Base-by-base conservation (phyloP, 805 yeast genomes). In the Yamadazyma ubonensis region DNA sequence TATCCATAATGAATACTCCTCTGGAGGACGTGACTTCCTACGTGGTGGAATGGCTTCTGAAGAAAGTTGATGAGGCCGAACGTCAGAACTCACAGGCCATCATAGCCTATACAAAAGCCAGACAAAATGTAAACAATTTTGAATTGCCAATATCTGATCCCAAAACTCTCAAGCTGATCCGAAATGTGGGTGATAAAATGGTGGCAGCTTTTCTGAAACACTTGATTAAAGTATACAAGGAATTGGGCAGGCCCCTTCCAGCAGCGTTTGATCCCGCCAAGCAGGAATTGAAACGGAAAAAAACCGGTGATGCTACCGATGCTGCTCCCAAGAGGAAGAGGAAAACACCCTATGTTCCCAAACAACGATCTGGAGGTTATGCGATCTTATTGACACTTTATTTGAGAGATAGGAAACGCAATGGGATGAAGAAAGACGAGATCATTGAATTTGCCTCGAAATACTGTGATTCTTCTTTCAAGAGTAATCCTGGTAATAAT, bases 321-420 rank as follows among this genome's bases (percentile, higher is more conserved):
- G 38, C 23, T 15, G 22, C 32, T n/a, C 43, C 46, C 9, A 15
- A 19, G 6, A 41, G 38, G 23, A 38, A 31, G 33, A 38, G 48
- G 22, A 56, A 61, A 32, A 52, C 45, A 17, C 67, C 61, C 26
- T 88, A 85, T 57, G 71, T 88, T 0, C 97, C 97, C 0, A 71
- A 69, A 34, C 78, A 79, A 44, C 63, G 90, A 25, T 79, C 93
- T 0, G 96, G 96, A 1, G 95, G 86, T 0, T 90, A 86, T 63
- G 96, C 93, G 0, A 83, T 89, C 6, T 51, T 89, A 14, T 45
- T 87, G 14, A 81, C 81, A 0, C 60, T 89, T 3, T 62, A 70
- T 36, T 67, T 76, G 32, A 57, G 54, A 19, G 88, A 81, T 51
- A 57, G 61, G 3, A 51, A 59, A 2, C 58, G 70, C 15, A 53